These are phyloP conservation scores for Tagetes patula DNA, from an alignment of 129 eudicot genomes.

Conservation along the genomic window DNA sequence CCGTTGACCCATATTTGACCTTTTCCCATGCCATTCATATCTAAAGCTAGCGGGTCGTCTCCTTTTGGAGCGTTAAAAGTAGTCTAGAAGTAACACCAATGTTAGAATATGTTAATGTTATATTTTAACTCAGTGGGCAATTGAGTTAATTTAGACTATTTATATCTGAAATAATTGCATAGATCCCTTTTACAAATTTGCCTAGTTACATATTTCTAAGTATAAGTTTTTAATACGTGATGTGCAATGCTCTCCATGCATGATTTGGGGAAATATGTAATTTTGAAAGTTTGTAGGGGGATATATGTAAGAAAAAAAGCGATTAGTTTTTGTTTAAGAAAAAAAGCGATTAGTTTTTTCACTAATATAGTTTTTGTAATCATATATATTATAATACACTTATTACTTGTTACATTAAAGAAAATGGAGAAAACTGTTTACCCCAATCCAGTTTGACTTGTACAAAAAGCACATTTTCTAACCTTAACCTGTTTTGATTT, in stretches of 20 bases:
- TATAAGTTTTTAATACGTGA: too few relatives aligned
- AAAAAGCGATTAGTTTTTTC: not conserved
- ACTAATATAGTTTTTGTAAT: not conserved
- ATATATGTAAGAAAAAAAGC: too few relatives aligned
- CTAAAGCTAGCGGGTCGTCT: constrained; percentile 70
- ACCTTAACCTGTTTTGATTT: not conserved
- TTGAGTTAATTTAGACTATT: not conserved
- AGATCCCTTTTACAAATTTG: too few relatives aligned
- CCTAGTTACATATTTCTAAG: too few relatives aligned
- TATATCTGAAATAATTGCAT: not conserved
- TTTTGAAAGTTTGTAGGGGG: too few relatives aligned
- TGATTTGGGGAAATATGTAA: too few relatives aligned
- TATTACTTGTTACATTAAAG: not conserved
- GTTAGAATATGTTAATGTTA: constrained; percentile 5
- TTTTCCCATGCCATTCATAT: constrained; percentile 87
- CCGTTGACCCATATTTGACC: constrained; percentile 85
- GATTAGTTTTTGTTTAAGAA: not conserved
- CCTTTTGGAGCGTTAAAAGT: constrained; percentile 76
- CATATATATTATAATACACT: constrained; percentile 2
- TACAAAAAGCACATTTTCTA: not conserved
- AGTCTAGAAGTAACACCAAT: constrained; percentile 39
- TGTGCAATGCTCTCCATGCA: too few relatives aligned
- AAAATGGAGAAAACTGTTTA: not conserved
- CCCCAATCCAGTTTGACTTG: not conserved
- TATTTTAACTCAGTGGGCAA: not conserved